Conservation (phyloP, 805 yeast species). For the Wilhelminamyces savonicus region DNA sequence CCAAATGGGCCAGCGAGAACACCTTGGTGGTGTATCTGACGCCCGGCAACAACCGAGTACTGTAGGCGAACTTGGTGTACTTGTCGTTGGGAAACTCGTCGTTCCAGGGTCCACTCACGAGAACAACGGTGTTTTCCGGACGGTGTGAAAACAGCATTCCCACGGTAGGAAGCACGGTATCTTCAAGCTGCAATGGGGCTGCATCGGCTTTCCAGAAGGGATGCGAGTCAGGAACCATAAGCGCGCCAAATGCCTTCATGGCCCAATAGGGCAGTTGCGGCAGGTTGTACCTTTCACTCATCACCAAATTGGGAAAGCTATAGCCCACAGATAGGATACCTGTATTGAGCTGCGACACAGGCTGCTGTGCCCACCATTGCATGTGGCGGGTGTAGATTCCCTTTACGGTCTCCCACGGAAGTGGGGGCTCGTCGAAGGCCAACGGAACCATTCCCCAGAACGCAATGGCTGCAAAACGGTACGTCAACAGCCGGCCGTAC, state of each 20-base stretch:
- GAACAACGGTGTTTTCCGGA: conserved; percentile 4
- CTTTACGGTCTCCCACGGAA: conserved; percentile 7
- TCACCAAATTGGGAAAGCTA: conserved; percentile 6
- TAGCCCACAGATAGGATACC: conserved; percentile 7
- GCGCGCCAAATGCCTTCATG: conserved; percentile 6
- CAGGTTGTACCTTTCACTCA: conserved; percentile 7
- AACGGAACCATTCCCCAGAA: conserved; percentile 8
- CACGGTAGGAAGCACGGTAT: conserved; percentile 1
- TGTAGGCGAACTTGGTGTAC: conserved; percentile 7
- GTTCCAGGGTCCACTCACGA: conserved; percentile 6
- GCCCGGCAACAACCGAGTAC: conserved; percentile 6
- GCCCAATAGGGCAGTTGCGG: conserved; percentile 11
- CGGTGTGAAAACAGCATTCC: conserved; percentile 7
- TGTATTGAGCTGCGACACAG: conserved; percentile 3
- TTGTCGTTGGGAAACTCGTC: conserved; percentile 5
- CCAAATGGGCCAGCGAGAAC: conserved; percentile 4
- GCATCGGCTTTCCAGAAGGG: conserved; percentile 7
- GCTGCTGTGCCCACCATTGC: conserved; percentile 7
- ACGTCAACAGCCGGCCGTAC: conserved; percentile 8
- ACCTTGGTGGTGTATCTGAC: conserved; percentile 3
- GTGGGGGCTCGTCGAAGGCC: conserved; percentile 2
- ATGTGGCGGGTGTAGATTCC: conserved; percentile 4
- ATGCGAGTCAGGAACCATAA: conserved; percentile 4
- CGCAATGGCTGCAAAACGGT: conserved; percentile 6
- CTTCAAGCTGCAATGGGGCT: conserved; percentile 2